Evolutionary conservation across 2,329 filamentous ascomycete genomes (phyloP).

Genomic region (Pyrenophora tritici-repentis): DNA sequence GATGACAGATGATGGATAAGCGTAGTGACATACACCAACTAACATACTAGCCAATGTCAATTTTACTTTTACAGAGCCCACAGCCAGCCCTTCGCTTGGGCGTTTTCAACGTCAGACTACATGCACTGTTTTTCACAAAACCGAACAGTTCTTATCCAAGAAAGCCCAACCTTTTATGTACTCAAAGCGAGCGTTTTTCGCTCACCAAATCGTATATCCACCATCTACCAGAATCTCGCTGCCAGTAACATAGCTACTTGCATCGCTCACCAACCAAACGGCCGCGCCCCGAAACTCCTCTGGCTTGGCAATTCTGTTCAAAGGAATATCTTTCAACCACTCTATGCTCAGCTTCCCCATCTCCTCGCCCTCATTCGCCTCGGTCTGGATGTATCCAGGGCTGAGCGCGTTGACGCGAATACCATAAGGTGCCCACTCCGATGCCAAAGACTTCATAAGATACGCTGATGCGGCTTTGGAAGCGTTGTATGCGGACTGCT

Average conservation of each 20-base stretch:
- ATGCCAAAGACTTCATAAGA: constrained; percentile 80
- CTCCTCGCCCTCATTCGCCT: constrained; percentile 58
- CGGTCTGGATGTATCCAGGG: constrained; percentile 86
- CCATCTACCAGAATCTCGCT: constrained; percentile 58
- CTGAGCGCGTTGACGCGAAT: constrained; percentile 83
- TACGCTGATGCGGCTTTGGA: constrained; percentile 60
- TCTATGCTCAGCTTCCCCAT: constrained; percentile 23
- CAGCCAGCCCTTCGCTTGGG: no score
- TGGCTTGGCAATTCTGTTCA: constrained; percentile 46
- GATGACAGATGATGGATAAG: no score
- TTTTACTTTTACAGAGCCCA: no score
- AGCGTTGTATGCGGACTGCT: constrained; percentile 82
- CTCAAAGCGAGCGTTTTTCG: no score
- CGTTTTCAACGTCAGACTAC: no score
- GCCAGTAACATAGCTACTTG: constrained; percentile 71
- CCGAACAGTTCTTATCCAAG: no score
- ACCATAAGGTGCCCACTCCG: constrained; percentile 78
- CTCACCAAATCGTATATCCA: constrained; percentile 51
- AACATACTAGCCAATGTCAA: no score
- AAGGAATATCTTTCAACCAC: constrained; percentile 44
- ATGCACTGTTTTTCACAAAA: no score
- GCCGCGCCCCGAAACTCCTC: constrained; percentile 46
- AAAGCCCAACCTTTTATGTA: no score
- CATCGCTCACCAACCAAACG: constrained; percentile 23
- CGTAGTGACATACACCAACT: no score